Conservation (phyloP, 345 rosid species). For the Gossypioides kirkii region DNA sequence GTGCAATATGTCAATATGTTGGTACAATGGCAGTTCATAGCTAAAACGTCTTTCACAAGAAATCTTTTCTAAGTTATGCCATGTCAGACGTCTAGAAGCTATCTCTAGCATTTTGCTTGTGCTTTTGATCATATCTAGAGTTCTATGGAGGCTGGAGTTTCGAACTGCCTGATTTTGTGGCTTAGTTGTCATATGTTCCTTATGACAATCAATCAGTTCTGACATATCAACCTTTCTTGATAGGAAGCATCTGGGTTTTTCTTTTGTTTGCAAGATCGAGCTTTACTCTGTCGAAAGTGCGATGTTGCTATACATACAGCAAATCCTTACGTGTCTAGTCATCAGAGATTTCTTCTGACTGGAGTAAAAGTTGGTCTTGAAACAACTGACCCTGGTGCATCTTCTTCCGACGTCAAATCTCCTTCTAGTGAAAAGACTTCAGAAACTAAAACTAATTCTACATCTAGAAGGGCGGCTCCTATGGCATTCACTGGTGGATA, state of each 20-base stretch:
- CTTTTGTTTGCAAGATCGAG: conserved; percentile 95
- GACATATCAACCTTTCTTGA: conserved; percentile 13
- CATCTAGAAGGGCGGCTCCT: conserved; percentile 27
- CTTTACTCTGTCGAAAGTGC: conserved; percentile 92
- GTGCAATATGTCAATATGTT: background rate
- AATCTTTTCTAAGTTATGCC: background rate
- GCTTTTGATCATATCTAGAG: background rate
- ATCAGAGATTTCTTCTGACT: conserved; percentile 87
- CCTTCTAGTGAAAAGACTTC: conserved; percentile 38
- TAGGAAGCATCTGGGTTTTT: conserved; percentile 92
- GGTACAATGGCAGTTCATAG: background rate
- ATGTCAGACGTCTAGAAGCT: background rate
- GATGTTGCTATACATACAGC: conserved; percentile 79
- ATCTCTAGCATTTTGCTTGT: background rate
- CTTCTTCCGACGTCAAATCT: conserved; percentile 49
- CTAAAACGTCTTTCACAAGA: background rate
- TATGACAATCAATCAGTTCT: background rate
- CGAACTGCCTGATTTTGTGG: background rate
- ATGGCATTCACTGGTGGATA: conserved; percentile 28
- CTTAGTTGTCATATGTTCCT: background rate
- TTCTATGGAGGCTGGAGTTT: background rate
- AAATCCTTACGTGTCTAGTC: conserved; percentile 68
- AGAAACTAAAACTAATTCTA: conserved; percentile 33
- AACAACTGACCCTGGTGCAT: conserved; percentile 40
- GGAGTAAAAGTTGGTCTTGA: conserved; percentile 92